Percentiles rank a stretch among this genome's conserved stretches.
These are phyloP conservation scores for Perilla frutescens DNA, from an alignment of 257 asterid genomes.

Conservation along the genomic window DNA sequence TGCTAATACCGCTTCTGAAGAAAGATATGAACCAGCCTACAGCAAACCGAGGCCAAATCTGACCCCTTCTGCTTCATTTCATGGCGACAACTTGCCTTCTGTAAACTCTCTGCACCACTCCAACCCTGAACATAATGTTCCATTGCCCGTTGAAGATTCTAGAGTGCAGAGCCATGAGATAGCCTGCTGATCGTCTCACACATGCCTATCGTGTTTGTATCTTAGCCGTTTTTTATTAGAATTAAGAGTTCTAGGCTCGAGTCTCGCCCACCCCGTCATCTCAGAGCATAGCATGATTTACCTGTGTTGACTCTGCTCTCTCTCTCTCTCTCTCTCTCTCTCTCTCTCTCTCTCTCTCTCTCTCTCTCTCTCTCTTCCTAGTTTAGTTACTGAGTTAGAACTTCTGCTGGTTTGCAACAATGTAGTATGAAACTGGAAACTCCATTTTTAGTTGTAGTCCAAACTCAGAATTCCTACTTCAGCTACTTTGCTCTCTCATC, in stretches of 20 bases:
- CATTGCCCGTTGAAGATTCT: slow-evolving; percentile 50
- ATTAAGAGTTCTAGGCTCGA: slow-evolving; percentile 40
- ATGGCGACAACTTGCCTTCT: slow-evolving; percentile 52
- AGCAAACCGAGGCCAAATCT: slow-evolving; percentile 45
- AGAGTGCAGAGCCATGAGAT: slow-evolving; percentile 57
- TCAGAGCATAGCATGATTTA: slow-evolving; percentile 35
- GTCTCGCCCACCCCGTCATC: slow-evolving; percentile 33
- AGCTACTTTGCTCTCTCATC: slow-evolving; percentile 10
- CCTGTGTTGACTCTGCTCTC: slow-evolving; percentile 17
- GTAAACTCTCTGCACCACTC: slow-evolving; percentile 48
- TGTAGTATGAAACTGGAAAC: slow-evolving; percentile 42
- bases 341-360: not conserved
- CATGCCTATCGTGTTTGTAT: slow-evolving; percentile 29
- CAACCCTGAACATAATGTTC: slow-evolving; percentile 45
- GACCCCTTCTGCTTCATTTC: slow-evolving; percentile 56
- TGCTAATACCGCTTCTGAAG: slow-evolving; percentile 50
- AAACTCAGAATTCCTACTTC: not conserved
- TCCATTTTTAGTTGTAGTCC: slow-evolving; percentile 38
- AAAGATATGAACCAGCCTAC: slow-evolving; percentile 39
- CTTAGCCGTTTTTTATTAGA: slow-evolving; percentile 40
- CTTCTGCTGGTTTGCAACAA: slow-evolving; percentile 31
- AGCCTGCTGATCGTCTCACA: slow-evolving; percentile 50
- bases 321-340: slow-evolving; percentile 2
- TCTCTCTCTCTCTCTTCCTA: slow-evolving; percentile 13
- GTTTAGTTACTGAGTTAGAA: slow-evolving; percentile 50